phyloP scores from a whole-genome alignment of 73 alveolate species.

The Paramecium octaurelia region DNA sequence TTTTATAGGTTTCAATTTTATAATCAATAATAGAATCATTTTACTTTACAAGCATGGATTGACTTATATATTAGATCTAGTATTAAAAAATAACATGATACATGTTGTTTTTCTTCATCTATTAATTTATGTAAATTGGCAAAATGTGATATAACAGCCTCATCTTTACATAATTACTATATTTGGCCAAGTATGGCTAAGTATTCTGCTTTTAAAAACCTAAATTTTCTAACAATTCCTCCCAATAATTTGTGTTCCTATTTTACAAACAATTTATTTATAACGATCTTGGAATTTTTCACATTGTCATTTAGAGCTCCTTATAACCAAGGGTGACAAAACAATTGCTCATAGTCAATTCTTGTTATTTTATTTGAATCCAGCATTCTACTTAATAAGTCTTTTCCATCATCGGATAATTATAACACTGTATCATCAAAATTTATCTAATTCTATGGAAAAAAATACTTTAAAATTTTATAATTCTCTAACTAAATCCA shows the following conservation, averaged over 20 bases:
- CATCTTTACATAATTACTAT: not conserved
- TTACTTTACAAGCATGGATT: not conserved
- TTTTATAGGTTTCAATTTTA: not conserved
- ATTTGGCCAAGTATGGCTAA: not conserved
- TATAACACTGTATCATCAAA: not conserved
- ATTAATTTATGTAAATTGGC: not conserved
- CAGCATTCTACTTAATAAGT: conserved; percentile 32
- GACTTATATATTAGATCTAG: not conserved
- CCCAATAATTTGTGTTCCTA: not conserved
- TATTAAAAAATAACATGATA: not conserved
- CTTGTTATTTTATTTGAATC: conserved; percentile 12
- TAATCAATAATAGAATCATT: not conserved
- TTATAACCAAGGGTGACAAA: conserved; percentile 13
- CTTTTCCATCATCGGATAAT: conserved; percentile 4
- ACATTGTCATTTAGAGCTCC: not conserved
- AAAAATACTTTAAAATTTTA: not conserved
- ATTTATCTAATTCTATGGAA: not conserved
- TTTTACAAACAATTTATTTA: not conserved
- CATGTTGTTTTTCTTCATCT: not conserved
- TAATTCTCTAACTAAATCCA: not conserved
- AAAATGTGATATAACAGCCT: not conserved
- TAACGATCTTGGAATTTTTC: not conserved
- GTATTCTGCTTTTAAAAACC: not conserved
- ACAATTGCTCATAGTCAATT: conserved; percentile 34
- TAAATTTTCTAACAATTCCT: not conserved